phyloP scores from a whole-genome alignment of 1,284 basidiomycete species.

The Sanghuangporus baumii region DNA sequence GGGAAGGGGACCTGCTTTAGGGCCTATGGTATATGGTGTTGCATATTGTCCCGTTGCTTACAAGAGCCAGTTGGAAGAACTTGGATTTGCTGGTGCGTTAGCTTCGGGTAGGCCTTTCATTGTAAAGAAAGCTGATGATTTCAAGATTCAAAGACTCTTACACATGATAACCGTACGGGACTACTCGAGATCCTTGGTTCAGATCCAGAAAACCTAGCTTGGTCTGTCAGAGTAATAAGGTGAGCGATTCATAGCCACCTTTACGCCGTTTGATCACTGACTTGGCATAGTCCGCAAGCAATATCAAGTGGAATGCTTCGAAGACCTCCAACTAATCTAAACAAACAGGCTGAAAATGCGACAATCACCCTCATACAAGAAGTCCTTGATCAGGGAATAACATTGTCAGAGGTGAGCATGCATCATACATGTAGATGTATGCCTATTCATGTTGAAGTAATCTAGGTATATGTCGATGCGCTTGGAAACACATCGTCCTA shows the following conservation, averaged over 20 bases:
- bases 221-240: conserved; percentile 82
- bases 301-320: conserved; percentile 92
- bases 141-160: conserved; percentile 89
- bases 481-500: conserved; percentile 86
- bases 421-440: not conserved
- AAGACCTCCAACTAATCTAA: conserved; percentile 81
- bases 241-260: conserved; percentile 24
- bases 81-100: conserved; percentile 82
- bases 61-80: conserved; percentile 63
- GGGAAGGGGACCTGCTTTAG: conserved; percentile 89
- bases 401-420: conserved; percentile 69
- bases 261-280: conserved; percentile 6
- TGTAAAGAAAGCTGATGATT: not conserved
- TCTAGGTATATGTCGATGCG: conserved; percentile 91
- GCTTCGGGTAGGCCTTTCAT: not conserved
- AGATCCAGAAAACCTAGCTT: conserved; percentile 65
- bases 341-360: conserved; percentile 89
- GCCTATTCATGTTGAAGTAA: no score
- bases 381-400: conserved; percentile 74
- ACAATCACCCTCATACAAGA: conserved; percentile 86
- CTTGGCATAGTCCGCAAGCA: conserved; percentile 67
- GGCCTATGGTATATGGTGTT: conserved; percentile 93
- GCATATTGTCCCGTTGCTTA: conserved; percentile 88
- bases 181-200: conserved; percentile 60
- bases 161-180: conserved; percentile 60